Percentiles rank a stretch among this genome's conserved stretches.
phyloP scores from a whole-genome alignment of 139 green algal species.

The Chlamydomonas eustigma region DNA sequence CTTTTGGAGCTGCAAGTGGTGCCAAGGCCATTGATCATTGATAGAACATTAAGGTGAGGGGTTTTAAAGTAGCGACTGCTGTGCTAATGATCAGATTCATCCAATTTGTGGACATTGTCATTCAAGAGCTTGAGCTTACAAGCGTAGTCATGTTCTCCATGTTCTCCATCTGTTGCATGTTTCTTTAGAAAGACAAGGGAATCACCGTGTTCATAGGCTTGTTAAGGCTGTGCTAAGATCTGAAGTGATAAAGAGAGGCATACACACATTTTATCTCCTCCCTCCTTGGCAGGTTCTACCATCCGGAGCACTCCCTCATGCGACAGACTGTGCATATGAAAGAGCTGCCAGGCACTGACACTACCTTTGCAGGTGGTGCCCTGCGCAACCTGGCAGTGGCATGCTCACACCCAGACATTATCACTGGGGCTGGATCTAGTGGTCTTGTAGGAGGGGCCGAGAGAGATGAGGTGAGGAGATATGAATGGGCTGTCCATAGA shows the following conservation, averaged over 20 bases:
- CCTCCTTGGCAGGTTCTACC: slow-evolving; percentile 22
- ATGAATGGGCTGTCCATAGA: too few relatives aligned
- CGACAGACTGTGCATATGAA: slow-evolving; percentile 30
- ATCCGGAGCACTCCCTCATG: slow-evolving; percentile 39
- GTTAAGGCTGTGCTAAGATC: too few relatives aligned
- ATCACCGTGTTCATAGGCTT: too few relatives aligned
- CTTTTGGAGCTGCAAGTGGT: slow-evolving; percentile 53
- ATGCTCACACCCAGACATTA: slow-evolving; percentile 36
- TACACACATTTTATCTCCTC: not conserved
- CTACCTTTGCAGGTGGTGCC: slow-evolving; percentile 17
- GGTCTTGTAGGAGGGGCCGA: slow-evolving; percentile 22
- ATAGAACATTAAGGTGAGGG: slow-evolving; percentile 50
- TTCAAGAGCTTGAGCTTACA: too few relatives aligned
- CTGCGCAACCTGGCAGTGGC: slow-evolving; percentile 25
- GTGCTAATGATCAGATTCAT: too few relatives aligned
- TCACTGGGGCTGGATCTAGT: slow-evolving; percentile 27
- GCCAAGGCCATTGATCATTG: slow-evolving; percentile 46
- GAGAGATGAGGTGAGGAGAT: slow-evolving; percentile 37
- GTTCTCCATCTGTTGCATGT: too few relatives aligned
- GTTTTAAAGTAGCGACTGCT: too few relatives aligned
- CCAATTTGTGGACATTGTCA: too few relatives aligned
- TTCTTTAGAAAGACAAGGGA: too few relatives aligned
- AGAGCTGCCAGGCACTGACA: slow-evolving; percentile 22
- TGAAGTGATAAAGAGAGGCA: too few relatives aligned
- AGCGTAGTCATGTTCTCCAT: too few relatives aligned